Base-by-base conservation (phyloP, 305 asterid genomes). In the Rubia peregrina region DNA sequence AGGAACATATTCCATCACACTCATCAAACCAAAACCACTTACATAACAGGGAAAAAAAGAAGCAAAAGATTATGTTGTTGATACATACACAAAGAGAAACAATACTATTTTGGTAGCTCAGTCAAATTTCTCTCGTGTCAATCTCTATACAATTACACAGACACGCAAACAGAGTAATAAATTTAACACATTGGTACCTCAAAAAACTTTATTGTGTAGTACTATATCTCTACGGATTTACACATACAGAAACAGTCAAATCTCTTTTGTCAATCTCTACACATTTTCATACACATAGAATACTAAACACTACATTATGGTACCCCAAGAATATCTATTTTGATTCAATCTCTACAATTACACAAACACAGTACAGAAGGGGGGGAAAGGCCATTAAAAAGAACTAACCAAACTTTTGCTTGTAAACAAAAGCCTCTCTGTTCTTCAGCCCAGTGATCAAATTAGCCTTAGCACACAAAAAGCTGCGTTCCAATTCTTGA, bases 351-450 rank as follows among this genome's bases (percentile, higher is more conserved):
- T 16, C 9, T 5, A 51, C 24, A 51, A 7, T 51, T 17, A 48
- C 22, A 51, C 59, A 17, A 5, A 51, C 17, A 51, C 21, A 49
- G 22, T 5, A 6, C 24, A 5, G 1, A 17, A 51, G 1, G 24
- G 59, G 24, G 24, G 59, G 2, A n/a, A 51, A 51, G 6, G 59
- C 9, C 59, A 51, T 12, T 48, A 4, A 63, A 61, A 24, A 49
- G 51, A 70, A 81, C 86, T 59, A 75, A 90, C 96, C 98, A 75
- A 78, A 77, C 82, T 85, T 86, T 43, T 76, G 79, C 82, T 85
- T 83, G 80, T 72, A 88, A 57, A 80, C 57, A 46, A 72, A 67
- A 65, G 89, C 85, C 63, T 89, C 96, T 67, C 84, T 83, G 26
- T 81, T 83, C 83, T 85, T 88, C 81, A 84, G 75, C 63, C 91